Evolutionary conservation across 1,139 yeast species (phyloP), one percentile per base, ranked within the genome.

Genomic region (Groenewaldozyma auringiensis): DNA sequence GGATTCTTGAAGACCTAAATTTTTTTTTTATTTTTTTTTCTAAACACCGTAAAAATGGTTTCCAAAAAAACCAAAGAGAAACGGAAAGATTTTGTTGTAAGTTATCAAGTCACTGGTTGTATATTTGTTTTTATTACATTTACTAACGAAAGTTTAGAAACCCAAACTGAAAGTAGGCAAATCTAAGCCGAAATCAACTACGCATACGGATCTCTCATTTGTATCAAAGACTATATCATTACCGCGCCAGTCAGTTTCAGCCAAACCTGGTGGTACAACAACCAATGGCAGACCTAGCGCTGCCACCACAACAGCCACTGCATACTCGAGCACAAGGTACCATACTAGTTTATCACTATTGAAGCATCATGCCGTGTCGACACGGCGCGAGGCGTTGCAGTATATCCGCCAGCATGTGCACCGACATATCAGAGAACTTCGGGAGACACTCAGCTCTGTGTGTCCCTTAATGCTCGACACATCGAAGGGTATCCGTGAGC

Each of bases 151-250:
- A 40, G 16, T 25, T 4, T 36, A 72, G 61, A 92, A 89, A 68
- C 76, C 82, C 50, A 89, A 87, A 69, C 75, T 92, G 43, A 83
- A 76, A 60, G 97, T 92, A 36, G 99, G 99, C 47, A 92, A 92
- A 64, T 71, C 83, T 1, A 77, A 79, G 25, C 79, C 79, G 4
- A 78, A 76, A 51, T 78, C 89, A 2, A 76, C 79, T 31, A 87
- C 86, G 61, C 78, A 74, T 49, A 92, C 98, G 3, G 92, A 84
- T 57, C 86, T 95, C 0, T 81, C 92, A 0, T 89, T 89, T 65
- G 77, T 75, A 43, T 80, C 95, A n/a, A 84, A 79, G 49, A 29
- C 63, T 6, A 59, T 65, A 42, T 51, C 54, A 21, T 54, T 66
- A 22, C 68, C 65, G 2, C 55, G 59, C 25, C 70, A 66, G 52